A percentile compares a stretch with the other conserved stretches of the same genome.
Evolutionary conservation across 257 asterid genomes (phyloP).

Genomic region (Plectranthus barbatus): DNA sequence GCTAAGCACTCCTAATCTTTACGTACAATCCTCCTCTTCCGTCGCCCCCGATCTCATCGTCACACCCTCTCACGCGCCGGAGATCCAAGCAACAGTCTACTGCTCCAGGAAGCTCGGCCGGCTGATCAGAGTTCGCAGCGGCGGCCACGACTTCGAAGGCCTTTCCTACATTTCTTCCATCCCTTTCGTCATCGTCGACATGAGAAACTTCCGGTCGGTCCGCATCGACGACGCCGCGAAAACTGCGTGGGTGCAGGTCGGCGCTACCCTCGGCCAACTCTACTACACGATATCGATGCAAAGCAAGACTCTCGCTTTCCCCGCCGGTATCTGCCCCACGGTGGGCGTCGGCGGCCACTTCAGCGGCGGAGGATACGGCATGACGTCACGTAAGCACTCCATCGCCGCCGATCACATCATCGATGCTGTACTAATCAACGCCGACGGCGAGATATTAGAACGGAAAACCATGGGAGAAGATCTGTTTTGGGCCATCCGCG

Average conservation of each 20-base stretch:
- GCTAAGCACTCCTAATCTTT: background rate
- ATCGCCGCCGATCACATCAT: conserved; percentile 11
- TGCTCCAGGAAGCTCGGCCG: conserved; percentile 6
- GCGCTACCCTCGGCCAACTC: no score
- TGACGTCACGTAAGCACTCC: background rate
- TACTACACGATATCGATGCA: background rate
- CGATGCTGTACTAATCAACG: no score
- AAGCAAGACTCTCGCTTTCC: conserved; percentile 7
- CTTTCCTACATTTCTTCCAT: background rate
- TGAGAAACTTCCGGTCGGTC: no score
- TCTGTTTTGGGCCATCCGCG: no score
- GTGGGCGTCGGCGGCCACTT: no score
- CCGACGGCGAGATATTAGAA: background rate
- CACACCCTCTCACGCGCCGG: conserved; percentile 6
- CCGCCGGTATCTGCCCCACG: no score
- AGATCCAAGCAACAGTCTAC: background rate
- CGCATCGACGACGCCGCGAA: no score
- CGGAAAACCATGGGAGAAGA: no score
- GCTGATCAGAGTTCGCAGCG: conserved; percentile 10
- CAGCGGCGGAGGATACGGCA: conserved; percentile 11
- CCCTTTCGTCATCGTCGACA: conserved; percentile 1
- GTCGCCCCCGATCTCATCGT: conserved; percentile 9
- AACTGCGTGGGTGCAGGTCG: conserved; percentile 6
- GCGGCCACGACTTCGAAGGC: conserved; percentile 18
- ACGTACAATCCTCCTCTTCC: background rate